Base-by-base conservation (phyloP, 2,329 filamentous ascomycete species). In the Nannizzia gypsea region DNA sequence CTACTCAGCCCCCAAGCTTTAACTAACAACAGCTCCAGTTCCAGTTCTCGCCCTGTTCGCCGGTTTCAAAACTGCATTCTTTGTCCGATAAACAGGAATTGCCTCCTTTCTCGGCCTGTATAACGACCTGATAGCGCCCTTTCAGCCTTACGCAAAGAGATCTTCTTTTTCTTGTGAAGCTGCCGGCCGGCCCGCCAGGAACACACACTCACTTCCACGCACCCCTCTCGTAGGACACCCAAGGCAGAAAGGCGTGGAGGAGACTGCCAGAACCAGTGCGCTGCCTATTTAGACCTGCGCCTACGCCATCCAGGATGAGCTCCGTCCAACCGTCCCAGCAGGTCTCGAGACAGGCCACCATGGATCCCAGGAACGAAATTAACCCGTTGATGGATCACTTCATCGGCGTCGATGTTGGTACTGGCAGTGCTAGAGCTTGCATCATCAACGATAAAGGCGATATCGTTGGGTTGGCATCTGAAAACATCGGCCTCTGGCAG, bases 391-490 rank as follows among this genome's bases (percentile, higher is more conserved):
- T 79, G 64, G 80, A 83, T 67, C 81, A 85, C 69, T 85, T 82
- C 71, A 84, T 97, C 69, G 92, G 92, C 63, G 89, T 99, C 67
- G 93, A 99, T 76, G 92, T 99, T 57, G 93, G 93, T 58, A 99
- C 93, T 20, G 93, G 93, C 60, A 96, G 90, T 72, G 93, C 92
- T 42, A 84, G 93, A 71, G 93, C 93, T 59, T 97, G 93, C 75
- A 90, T 99, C 71, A 96, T 99, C 74, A 89, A 97, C 72, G 82
- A 85, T 63, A 85, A 87, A 44, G 93, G 93, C 58, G 90, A 96
- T 70, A 97, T 99, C 75, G 82, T 87, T 36, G 78, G 77, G 26
- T 65, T 90, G 65, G 85, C 87, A 22, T 83, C 86, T 2, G 83
- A 90, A 71, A 81, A 88, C 66, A 91, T 91, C 74, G 85, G 86